Evolutionary conservation across 192 early-diverging fungal species (phyloP).

Genomic region (Glomus cerebriforme): DNA sequence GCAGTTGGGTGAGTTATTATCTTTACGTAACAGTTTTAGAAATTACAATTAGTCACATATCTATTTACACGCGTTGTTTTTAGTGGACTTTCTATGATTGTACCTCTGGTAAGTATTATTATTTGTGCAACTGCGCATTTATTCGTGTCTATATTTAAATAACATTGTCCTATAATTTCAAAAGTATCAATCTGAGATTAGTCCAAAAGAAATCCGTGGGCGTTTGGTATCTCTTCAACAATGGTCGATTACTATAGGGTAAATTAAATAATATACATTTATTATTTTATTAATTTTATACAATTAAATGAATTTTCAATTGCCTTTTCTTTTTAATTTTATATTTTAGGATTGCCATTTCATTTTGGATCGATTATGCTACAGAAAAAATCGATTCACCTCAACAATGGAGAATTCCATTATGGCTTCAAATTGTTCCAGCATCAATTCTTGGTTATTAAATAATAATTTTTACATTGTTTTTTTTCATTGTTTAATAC

Average conservation of each 20-base stretch:
- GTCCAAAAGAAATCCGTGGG: constrained; percentile 82
- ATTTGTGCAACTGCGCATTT: neutral
- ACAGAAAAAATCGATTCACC: constrained; percentile 44
- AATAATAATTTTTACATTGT: neutral
- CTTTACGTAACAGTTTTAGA: too few species aligned
- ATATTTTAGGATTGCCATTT: constrained; percentile 55
- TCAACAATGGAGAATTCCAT: constrained; percentile 78
- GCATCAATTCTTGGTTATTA: constrained; percentile 58
- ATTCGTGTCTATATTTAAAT: neutral
- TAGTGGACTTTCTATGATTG: constrained; percentile 56
- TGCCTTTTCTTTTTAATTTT: neutral
- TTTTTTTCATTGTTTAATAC: neutral
- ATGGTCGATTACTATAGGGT: constrained; percentile 91
- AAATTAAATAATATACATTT: too few species aligned
- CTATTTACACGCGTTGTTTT: constrained; percentile 18
- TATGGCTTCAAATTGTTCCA: constrained; percentile 82
- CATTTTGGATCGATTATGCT: constrained; percentile 66
- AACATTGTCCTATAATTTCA: neutral
- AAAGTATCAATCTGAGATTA: constrained; percentile 75
- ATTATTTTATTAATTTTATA: neutral
- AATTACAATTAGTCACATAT: constrained; percentile 4
- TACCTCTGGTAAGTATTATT: constrained; percentile 44
- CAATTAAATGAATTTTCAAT: neutral
- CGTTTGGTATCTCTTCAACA: constrained; percentile 86
- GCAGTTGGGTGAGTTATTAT: constrained; percentile 65